Conservation (phyloP, 2,329 filamentous ascomycete species). For the Cytospora mali region DNA sequence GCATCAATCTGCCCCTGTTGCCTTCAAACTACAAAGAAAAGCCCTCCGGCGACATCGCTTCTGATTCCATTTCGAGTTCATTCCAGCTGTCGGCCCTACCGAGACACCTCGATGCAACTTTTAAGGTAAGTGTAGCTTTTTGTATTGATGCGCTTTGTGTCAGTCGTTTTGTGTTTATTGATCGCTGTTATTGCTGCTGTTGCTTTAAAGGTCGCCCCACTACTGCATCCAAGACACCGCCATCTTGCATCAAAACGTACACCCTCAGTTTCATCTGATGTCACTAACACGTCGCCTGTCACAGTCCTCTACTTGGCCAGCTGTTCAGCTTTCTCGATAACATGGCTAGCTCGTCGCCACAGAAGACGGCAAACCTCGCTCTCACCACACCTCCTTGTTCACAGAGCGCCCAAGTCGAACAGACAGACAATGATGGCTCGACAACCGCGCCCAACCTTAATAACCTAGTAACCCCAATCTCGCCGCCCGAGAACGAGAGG, state of each 20-base stretch:
- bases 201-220: constrained; percentile 9
- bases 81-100: not conserved
- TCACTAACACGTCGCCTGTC: constrained; percentile 18
- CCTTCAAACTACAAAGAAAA: not conserved
- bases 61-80: not conserved
- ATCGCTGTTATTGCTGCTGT: no score
- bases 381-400: constrained; percentile 15
- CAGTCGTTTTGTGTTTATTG: constrained; percentile 2
- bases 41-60: not conserved
- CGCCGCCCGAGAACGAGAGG: constrained; percentile 8
- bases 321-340: constrained; percentile 22
- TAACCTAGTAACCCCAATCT: constrained; percentile 5
- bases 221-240: not conserved
- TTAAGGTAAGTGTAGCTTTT: constrained; percentile 14
- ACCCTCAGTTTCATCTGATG: not conserved
- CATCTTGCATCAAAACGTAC: constrained; percentile 1
- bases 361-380: constrained; percentile 3
- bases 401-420: not conserved
- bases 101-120: constrained; percentile 21
- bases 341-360: constrained; percentile 14
- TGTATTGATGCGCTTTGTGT: not conserved
- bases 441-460: not conserved
- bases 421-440: not conserved
- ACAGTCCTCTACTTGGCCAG: constrained; percentile 25
- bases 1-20: no score